Conservation (phyloP, 306 rosid genomes). For the Parietaria judaica region DNA sequence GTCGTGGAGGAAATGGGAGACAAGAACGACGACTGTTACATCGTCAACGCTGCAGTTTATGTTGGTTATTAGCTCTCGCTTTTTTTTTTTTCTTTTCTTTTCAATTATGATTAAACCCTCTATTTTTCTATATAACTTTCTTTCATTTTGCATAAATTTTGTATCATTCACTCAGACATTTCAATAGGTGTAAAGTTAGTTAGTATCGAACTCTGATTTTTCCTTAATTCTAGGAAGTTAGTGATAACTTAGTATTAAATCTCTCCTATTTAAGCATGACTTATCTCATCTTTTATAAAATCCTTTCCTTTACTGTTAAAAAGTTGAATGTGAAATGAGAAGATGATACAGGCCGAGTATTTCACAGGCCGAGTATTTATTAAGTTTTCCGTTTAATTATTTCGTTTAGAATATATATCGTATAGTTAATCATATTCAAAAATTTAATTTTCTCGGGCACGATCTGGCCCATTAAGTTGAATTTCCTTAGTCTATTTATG, state of each 20-base stretch:
- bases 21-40: slow-evolving; percentile 88
- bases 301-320: neutral
- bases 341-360: slow-evolving; percentile 7
- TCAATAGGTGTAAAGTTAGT: neutral
- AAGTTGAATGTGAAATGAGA: slow-evolving; percentile 3
- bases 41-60: slow-evolving; percentile 94
- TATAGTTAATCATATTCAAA: too few relatives aligned
- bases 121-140: neutral
- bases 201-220: too few relatives aligned
- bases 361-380: too few relatives aligned
- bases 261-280: too few relatives aligned
- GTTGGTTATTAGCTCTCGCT: slow-evolving; percentile 90
- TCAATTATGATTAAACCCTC: neutral
- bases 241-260: too few relatives aligned
- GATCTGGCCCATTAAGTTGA: too few relatives aligned
- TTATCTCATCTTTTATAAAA: too few relatives aligned
- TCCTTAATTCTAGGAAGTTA: too few relatives aligned
- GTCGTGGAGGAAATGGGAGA: slow-evolving; percentile 95
- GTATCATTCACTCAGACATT: neutral
- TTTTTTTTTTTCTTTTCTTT: slow-evolving; percentile 21
- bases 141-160: neutral
- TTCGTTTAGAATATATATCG: too few relatives aligned
- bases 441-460: too few relatives aligned
- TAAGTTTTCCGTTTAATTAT: too few relatives aligned
- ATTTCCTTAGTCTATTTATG: too few relatives aligned